Evolutionary conservation across 305 asterid genomes (phyloP), one percentile per base, ranked within the genome.

Genomic region (Fraxinus paxiana): DNA sequence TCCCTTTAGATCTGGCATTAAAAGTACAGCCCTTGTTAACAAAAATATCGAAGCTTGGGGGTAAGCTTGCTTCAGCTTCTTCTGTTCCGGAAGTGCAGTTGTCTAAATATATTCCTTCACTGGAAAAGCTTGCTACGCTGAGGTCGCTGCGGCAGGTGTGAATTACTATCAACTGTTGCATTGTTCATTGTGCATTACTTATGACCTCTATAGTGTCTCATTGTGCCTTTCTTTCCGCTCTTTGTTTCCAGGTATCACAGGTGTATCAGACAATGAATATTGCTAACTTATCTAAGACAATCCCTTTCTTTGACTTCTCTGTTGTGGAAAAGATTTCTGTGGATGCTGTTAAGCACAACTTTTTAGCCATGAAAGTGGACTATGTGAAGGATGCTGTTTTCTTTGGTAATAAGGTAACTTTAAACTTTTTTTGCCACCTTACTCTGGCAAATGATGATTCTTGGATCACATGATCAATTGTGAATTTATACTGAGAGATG

Each of bases 21-120:
- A 93, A 91, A 88, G 97, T 88, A 7, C 92, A 92, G 80, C 93
- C 98, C 17, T 30, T 92, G 83, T 80, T 93, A 73, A 74, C 84
- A 73, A 95, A 93, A 86, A 85, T 95, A 67, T 92, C 97, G 12
- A 95, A 92, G 90, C 88, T 95, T 80, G 98, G 98, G 31, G 98
- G 98, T 76, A 93, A 91, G 85, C 89, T 93, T 79, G 90, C 97
- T 73, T 89, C 96, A 75, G 97, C 93, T 82, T 84, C 98, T 79
- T 87, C 97, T 56, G 97, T 94, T 84, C 96, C 97, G 67, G 98
- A 93, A 80, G 85, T 93, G 67, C 96, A 92, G 80, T 78, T 94
- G 80, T 90, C 95, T 54, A 93, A 88, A 83, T 94, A 93, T 84
- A 87, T 90, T 81, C 92, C 92, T 84, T 86, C 95, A 1, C 82